Conservation (phyloP, 345 rosid genomes). For the Pseudoturritis turrita region DNA sequence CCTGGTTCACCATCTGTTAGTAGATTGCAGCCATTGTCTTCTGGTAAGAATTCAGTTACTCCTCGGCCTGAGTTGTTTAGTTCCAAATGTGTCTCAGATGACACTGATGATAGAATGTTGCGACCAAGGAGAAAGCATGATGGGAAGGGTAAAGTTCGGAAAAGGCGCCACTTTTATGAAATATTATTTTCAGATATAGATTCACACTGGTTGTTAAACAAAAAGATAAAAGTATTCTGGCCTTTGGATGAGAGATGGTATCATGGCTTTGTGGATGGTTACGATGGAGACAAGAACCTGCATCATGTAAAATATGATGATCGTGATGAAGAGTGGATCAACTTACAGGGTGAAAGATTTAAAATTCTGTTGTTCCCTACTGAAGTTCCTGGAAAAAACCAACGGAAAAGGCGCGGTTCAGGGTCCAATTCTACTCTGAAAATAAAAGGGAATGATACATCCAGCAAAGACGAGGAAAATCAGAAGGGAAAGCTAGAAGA, state of each 20-base stretch:
- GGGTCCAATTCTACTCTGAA: constrained; percentile 34
- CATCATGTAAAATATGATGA: constrained; percentile 97
- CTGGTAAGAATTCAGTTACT: constrained; percentile 32
- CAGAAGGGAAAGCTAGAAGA: constrained; percentile 40
- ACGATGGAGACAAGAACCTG: constrained; percentile 64
- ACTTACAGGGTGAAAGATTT: constrained; percentile 75
- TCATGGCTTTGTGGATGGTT: constrained; percentile 70
- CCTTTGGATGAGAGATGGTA: constrained; percentile 95
- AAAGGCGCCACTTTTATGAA: constrained; percentile 86
- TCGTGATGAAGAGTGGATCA: constrained; percentile 97
- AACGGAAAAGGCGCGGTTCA: constrained; percentile 37
- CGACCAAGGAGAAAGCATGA: constrained; percentile 64
- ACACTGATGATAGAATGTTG: constrained; percentile 60
- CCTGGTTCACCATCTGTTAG: constrained; percentile 39
- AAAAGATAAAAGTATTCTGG: constrained; percentile 86
- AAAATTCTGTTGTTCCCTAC: constrained; percentile 77
- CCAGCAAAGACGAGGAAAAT: constrained; percentile 38
- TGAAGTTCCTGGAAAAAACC: constrained; percentile 63
- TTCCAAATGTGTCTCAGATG: constrained; percentile 52
- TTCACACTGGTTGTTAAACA: constrained; percentile 63
- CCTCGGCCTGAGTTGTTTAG: constrained; percentile 36
- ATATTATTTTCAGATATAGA: constrained; percentile 63
- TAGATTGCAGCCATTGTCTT: constrained; percentile 36
- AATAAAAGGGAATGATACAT: constrained; percentile 35
- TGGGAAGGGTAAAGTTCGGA: constrained; percentile 55